A percentile compares a stretch with the other conserved stretches of the same genome.
phyloP scores from a whole-genome alignment of 169 alveolate species.

The Plasmodium yoelii region DNA sequence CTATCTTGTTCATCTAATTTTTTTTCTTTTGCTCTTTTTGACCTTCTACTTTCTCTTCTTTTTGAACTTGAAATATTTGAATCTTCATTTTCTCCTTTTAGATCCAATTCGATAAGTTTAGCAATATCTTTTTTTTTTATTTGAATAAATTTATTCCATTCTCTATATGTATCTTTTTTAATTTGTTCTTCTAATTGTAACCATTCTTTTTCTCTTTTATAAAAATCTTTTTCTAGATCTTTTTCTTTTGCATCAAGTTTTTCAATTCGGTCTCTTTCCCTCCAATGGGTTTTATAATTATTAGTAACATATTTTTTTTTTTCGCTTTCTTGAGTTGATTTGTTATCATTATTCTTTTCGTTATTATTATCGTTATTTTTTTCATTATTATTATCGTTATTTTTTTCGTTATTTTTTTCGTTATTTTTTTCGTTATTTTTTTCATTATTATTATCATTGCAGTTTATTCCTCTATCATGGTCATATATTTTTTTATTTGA shows the following conservation, averaged over 20 bases:
- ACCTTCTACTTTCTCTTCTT: constrained; percentile 59
- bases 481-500: not conserved
- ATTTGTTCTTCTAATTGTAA: constrained; percentile 80
- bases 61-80: constrained; percentile 25
- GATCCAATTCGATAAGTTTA: constrained; percentile 45
- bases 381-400: no score
- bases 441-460: not conserved
- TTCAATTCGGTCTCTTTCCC: constrained; percentile 79
- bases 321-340: constrained; percentile 5
- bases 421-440: no score
- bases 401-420: no score
- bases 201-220: constrained; percentile 81
- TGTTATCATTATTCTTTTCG: no score
- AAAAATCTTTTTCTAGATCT: constrained; percentile 74
- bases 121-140: constrained; percentile 65
- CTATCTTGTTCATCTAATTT: constrained; percentile 60
- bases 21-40: constrained; percentile 53
- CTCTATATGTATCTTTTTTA: constrained; percentile 67
- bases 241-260: constrained; percentile 74
- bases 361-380: no score
- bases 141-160: constrained; percentile 55
- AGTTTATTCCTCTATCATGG: not conserved
- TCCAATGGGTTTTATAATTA: constrained; percentile 80
- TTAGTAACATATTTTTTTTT: constrained; percentile 25
- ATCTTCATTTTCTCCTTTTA: constrained; percentile 67